Evolutionary conservation across 805 yeast species (phyloP).

Genomic region (Ogataea minuta): DNA sequence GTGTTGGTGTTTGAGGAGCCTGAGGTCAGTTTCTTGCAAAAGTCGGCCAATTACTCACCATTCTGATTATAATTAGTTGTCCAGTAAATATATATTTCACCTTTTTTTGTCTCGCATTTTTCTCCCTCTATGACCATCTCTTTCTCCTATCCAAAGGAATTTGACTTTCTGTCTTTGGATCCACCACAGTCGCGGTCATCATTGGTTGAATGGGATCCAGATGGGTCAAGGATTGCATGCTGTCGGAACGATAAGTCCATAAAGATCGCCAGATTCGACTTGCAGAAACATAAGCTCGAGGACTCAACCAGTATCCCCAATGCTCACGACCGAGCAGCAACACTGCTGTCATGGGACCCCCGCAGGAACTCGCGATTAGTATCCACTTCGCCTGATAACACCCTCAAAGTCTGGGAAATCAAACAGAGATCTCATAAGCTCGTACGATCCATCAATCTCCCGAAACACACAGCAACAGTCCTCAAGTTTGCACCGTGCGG

Average conservation of each 20-base stretch:
- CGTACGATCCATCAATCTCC: conserved; percentile 10
- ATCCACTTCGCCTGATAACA: conserved; percentile 44
- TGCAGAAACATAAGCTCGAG: conserved; percentile 25
- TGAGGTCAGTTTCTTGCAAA: conserved; percentile 9
- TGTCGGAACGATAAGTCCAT: conserved; percentile 44
- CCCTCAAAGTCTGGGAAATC: conserved; percentile 43
- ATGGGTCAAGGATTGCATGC: conserved; percentile 43
- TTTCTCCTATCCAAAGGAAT: conserved; percentile 10
- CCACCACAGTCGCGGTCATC: conserved; percentile 7
- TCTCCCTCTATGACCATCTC: conserved; percentile 4
- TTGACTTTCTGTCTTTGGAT: conserved; percentile 17
- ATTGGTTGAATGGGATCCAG: conserved; percentile 34
- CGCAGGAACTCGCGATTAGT: conserved; percentile 40
- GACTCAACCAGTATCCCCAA: conserved; percentile 38
- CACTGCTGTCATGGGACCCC: conserved; percentile 47
- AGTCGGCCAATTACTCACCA: conserved; percentile 5
- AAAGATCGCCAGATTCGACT: conserved; percentile 38
- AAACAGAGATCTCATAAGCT: conserved; percentile 30
- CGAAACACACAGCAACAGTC: conserved; percentile 10
- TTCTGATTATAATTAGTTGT: background rate
- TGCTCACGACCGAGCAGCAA: conserved; percentile 42
- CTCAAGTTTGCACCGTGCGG: conserved; percentile 44
- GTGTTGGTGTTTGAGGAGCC: conserved; percentile 84
- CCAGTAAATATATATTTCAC: background rate
- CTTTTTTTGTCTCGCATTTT: conserved; percentile 1